Percentiles rank a stretch among this genome's conserved stretches.
Evolutionary conservation across 129 eudicot genomes (phyloP).

Genomic region (Escallonia herrerae): DNA sequence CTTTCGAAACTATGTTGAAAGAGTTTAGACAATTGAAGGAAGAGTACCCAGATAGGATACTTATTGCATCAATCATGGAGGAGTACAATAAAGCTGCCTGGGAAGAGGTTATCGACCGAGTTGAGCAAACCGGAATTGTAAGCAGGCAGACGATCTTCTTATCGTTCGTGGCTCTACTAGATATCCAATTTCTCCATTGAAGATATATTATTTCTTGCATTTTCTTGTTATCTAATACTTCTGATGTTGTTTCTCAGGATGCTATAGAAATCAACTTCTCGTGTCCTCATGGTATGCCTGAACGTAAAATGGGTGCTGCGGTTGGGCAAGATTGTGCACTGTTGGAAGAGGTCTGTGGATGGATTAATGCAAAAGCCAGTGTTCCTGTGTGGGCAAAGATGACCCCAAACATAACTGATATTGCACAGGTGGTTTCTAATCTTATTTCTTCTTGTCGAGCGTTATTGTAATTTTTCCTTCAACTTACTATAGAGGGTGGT

Average conservation of each 20-base stretch:
- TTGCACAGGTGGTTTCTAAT: constrained; percentile 49
- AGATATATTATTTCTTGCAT: background rate
- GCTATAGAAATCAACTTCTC: constrained; percentile 91
- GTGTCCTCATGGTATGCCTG: constrained; percentile 99
- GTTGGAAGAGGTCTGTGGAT: constrained; percentile 88
- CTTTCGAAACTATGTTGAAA: constrained; percentile 83
- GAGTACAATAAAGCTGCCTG: constrained; percentile 94
- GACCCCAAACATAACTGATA: constrained; percentile 97
- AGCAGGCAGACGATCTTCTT: constrained; percentile 26
- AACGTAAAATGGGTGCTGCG: constrained; percentile 96
- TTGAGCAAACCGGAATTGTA: constrained; percentile 93
- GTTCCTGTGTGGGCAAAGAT: constrained; percentile 99
- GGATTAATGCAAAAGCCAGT: constrained; percentile 87
- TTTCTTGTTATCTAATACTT: constrained; percentile 1
- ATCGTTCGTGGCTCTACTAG: constrained; percentile 2
- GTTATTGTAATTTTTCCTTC: background rate
- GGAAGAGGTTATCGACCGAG: constrained; percentile 92
- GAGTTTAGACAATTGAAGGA: constrained; percentile 85
- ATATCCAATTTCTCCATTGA: background rate
- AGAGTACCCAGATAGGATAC: constrained; percentile 93
- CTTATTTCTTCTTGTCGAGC: background rate
- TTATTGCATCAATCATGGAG: constrained; percentile 97
- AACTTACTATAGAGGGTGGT: too few relatives aligned
- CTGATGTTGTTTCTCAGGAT: constrained; percentile 36
- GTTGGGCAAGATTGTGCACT: constrained; percentile 94